These are phyloP conservation scores for Cyclanthera cordifolia DNA, from an alignment of 306 rosid genomes.

Conservation along the genomic window DNA sequence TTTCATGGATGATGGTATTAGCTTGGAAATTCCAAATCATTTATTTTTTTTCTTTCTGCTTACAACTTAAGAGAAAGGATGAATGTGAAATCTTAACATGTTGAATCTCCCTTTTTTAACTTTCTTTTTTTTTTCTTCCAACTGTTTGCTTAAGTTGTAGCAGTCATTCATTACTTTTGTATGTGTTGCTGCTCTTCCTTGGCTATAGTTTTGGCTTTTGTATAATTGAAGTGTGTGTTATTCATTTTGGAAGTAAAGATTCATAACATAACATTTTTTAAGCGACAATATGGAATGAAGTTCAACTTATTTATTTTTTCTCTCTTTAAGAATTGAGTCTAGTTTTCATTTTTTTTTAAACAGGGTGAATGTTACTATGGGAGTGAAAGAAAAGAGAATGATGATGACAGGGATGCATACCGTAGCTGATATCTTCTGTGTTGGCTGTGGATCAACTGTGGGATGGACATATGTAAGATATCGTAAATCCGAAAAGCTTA, in stretches of 20 bases:
- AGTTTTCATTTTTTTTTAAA: constrained; percentile 18
- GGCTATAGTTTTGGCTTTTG: constrained; percentile 5
- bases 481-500: constrained; percentile 18
- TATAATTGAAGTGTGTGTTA: background rate
- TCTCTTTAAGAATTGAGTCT: constrained; percentile 9
- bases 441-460: constrained; percentile 77
- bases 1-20: constrained; percentile 24
- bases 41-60: background rate
- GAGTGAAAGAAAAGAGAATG: constrained; percentile 57
- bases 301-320: background rate
- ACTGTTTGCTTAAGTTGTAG: background rate
- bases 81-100: background rate
- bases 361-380: constrained; percentile 59
- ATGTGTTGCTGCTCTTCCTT: background rate
- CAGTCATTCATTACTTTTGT: background rate
- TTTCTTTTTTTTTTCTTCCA: background rate
- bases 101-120: background rate
- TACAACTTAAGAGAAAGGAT: background rate
- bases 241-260: background rate
- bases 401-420: constrained; percentile 83
- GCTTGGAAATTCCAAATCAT: background rate
- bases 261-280: background rate
- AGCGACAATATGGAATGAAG: background rate
- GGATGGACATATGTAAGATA: constrained; percentile 92
- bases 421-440: constrained; percentile 85